phyloP scores from a whole-genome alignment of 768 basidiomycete species.

The Leccinum obscurum region DNA sequence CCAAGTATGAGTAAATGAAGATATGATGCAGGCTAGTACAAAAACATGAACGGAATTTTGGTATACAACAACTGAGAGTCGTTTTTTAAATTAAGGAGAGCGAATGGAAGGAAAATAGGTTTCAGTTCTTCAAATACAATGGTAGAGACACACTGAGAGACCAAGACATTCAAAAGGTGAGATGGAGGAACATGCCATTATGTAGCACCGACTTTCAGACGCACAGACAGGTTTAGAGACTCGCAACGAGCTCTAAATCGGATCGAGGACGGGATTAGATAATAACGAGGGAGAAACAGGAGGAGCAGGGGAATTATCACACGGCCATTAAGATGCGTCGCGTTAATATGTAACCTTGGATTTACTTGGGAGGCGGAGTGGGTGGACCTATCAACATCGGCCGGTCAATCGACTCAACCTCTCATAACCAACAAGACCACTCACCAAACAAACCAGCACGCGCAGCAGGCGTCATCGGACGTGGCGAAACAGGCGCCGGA shows the following conservation, averaged over 20 bases:
- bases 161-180: not conserved
- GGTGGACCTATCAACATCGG: constrained; percentile 37
- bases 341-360: not conserved
- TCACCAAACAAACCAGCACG: constrained; percentile 70
- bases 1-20: not conserved
- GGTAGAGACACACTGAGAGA: not conserved
- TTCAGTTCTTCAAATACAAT: not conserved
- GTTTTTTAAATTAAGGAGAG: not conserved
- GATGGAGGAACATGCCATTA: not conserved
- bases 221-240: not conserved
- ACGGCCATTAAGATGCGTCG: constrained; percentile 6
- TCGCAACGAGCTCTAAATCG: not conserved
- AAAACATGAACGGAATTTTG: not conserved
- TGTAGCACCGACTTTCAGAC: not conserved
- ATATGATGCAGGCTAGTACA: not conserved
- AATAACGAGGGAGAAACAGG: constrained; percentile 1
- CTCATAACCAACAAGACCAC: not conserved
- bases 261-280: not conserved
- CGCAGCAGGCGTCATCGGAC: constrained; percentile 47
- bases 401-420: not conserved
- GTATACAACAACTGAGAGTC: not conserved
- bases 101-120: not conserved
- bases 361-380: constrained; percentile 46
- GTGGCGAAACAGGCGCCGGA: constrained; percentile 32
- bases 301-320: not conserved